These are phyloP conservation scores for Lenwebbia sp. DNA, from an alignment of 345 rosid species.

Conservation along the genomic window DNA sequence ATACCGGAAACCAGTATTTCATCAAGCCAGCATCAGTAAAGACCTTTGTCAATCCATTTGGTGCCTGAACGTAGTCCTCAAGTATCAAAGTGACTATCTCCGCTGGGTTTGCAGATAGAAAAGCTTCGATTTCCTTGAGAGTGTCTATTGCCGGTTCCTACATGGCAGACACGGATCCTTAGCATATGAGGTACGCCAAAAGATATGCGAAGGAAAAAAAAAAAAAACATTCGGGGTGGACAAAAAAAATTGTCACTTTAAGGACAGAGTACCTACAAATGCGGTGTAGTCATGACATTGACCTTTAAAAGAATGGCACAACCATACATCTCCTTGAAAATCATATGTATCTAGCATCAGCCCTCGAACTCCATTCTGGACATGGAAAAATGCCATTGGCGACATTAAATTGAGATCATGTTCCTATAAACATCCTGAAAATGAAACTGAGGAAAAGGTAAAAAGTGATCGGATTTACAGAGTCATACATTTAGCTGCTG, in stretches of 20 bases:
- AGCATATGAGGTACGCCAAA: background rate
- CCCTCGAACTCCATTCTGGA: conserved; percentile 58
- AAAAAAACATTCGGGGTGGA: background rate
- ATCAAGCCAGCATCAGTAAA: conserved; percentile 46
- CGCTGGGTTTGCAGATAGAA: conserved; percentile 40
- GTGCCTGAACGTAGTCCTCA: conserved; percentile 53
- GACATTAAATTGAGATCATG: background rate
- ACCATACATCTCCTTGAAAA: conserved; percentile 53
- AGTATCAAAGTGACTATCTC: conserved; percentile 53
- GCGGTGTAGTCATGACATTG: conserved; percentile 51
- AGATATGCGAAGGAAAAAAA: background rate
- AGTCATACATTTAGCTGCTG: conserved; percentile 48
- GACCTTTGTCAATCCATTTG: conserved; percentile 45
- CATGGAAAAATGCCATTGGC: background rate
- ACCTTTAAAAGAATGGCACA: conserved; percentile 58
- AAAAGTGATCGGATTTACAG: background rate
- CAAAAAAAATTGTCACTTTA: background rate
- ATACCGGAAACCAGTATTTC: conserved; percentile 55
- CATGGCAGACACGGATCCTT: background rate
- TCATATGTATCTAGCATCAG: conserved; percentile 68
- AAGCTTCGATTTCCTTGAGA: conserved; percentile 48
- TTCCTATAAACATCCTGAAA: background rate
- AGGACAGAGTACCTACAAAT: conserved; percentile 25
- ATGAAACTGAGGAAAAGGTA: background rate
- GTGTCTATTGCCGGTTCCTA: conserved; percentile 56